Evolutionary conservation across 768 basidiomycete species (phyloP), one percentile per base, ranked within the genome.

Genomic region (Omphalotus guepiniiformis): DNA sequence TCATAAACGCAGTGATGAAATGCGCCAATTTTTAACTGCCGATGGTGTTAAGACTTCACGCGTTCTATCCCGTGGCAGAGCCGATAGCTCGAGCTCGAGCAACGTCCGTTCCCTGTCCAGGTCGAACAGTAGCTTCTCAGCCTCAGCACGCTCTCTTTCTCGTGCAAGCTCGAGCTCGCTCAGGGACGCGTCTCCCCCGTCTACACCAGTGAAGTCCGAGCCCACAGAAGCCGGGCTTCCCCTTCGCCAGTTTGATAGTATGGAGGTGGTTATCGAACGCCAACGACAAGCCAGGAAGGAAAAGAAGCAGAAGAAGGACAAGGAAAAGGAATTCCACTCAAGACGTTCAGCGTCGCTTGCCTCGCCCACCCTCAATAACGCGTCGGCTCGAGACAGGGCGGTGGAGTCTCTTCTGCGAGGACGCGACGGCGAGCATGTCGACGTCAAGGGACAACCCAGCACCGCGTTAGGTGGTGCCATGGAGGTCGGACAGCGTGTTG

Each of bases 251-350:
- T 78, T 79, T 64, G 83, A 84, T 53, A 85, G 75, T 59, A 88
- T 89, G 87, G 83, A 89, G 52, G 67, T 78, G 66, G 78, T 89
- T 34, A 75, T 89, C 51, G 87, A 88, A 61, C 77, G 83, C 37
- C 83, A 86, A 61, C 74, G 80, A 47, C 78, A 75, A 51, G 74
- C 62, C 48, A 75, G 71, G 56, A 76, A 70, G 44, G 80, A 77
- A 47, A 75, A 78, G 59, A 74, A 68, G 54, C 67, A 63, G 37
- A 73, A 67, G 51, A 69, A 64, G 47, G 68, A 61, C 39, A 78
- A 72, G 57, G 83, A 79, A 49, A 72, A 78, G 55, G 71, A 73
- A 21, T 65, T 59, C 39, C 62, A 66, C 40, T 61, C 60, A 48
- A 64, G 55, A 42, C 52, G 57, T 15, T 52, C 49, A n/a, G 48